Evolutionary conservation across 2,329 filamentous ascomycete genomes (phyloP).

Genomic region (Bipolaris oryzae): DNA sequence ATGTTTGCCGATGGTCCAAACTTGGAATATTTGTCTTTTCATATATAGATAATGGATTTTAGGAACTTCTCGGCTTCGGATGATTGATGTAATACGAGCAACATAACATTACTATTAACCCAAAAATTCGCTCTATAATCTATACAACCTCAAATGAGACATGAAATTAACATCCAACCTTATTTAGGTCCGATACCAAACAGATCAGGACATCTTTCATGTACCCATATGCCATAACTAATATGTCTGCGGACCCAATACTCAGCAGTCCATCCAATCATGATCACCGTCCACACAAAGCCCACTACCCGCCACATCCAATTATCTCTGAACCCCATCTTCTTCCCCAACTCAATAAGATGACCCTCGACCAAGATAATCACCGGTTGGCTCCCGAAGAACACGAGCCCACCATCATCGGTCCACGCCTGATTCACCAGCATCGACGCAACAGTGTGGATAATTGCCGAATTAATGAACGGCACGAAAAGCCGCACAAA

Average conservation of each 20-base stretch:
- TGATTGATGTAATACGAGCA: neutral
- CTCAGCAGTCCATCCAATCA: slow-evolving; percentile 22
- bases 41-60: no score
- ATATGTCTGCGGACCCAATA: slow-evolving; percentile 7
- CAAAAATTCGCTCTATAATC: neutral
- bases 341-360: slow-evolving; percentile 30
- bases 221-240: slow-evolving; percentile 31
- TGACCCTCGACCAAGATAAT: slow-evolving; percentile 42
- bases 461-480: slow-evolving; percentile 27
- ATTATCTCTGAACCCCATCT: slow-evolving; percentile 22
- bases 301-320: slow-evolving; percentile 28
- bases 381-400: slow-evolving; percentile 33
- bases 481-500: slow-evolving; percentile 38
- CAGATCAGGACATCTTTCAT: slow-evolving; percentile 21
- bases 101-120: neutral
- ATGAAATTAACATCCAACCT: neutral
- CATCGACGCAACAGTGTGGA: slow-evolving; percentile 29
- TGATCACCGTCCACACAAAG: slow-evolving; percentile 28
- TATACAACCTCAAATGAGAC: neutral
- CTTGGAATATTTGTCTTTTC: no score
- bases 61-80: neutral
- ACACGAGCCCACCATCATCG: slow-evolving; percentile 25
- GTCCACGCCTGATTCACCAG: slow-evolving; percentile 15
- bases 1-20: no score
- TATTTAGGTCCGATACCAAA: slow-evolving; percentile 29